Evolutionary conservation across 306 rosid species (phyloP).

Genomic region (Cicer bijugum): DNA sequence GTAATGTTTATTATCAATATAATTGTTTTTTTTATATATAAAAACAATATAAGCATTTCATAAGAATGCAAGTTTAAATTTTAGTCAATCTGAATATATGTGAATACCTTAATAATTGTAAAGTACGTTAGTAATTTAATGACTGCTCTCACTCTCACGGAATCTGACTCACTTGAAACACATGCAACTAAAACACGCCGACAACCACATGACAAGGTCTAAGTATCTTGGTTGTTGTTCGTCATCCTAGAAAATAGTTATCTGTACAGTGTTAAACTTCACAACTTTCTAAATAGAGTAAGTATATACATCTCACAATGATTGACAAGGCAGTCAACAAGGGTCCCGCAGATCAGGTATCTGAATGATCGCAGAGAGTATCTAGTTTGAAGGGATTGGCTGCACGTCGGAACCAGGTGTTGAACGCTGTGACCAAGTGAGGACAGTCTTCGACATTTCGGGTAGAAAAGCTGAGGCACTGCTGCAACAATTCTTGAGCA

Average conservation of each 20-base stretch:
- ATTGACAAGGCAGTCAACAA: slow-evolving; percentile 34
- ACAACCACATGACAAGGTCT: slow-evolving; percentile 23
- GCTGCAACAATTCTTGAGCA: slow-evolving; percentile 83
- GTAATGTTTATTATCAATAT: too few species aligned
- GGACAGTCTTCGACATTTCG: slow-evolving; percentile 87
- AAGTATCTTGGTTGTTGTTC: background rate
- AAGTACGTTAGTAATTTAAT: too few species aligned
- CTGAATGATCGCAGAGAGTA: slow-evolving; percentile 40
- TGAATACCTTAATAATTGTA: too few species aligned
- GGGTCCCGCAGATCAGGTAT: background rate
- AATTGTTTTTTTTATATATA: too few species aligned
- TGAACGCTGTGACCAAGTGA: slow-evolving; percentile 80
- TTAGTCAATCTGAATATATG: too few species aligned
- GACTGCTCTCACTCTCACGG: too few species aligned
- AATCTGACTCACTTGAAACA: too few species aligned
- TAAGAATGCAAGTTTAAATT: too few species aligned
- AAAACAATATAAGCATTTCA: too few species aligned
- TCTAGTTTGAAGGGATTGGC: slow-evolving; percentile 52
- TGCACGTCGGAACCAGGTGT: slow-evolving; percentile 96
- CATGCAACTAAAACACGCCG: background rate
- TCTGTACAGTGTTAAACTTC: slow-evolving; percentile 42
- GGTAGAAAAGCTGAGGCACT: slow-evolving; percentile 86
- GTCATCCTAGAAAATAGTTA: slow-evolving; percentile 11
- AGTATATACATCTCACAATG: slow-evolving; percentile 50
- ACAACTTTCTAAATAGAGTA: slow-evolving; percentile 40